Evolutionary conservation across 129 eudicot species (phyloP).

Genomic region (Artemisia argyi): DNA sequence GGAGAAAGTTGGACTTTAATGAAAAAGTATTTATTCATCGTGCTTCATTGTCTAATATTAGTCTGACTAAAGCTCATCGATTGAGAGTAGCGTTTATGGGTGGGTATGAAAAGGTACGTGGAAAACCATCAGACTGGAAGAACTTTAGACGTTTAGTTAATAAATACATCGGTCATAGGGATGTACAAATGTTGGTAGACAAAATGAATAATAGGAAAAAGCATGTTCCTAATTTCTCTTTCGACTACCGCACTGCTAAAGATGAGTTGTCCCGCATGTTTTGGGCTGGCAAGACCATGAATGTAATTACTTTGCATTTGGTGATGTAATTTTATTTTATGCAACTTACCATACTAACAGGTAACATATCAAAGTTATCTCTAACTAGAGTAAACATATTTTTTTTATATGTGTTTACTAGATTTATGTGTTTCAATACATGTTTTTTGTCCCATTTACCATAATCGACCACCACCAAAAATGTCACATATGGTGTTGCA

Average conservation of each 20-base stretch:
- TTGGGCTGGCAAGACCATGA: background rate
- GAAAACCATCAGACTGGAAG: background rate
- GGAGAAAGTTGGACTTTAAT: background rate
- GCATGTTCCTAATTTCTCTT: background rate
- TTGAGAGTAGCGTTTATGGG: background rate
- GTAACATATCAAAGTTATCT: background rate
- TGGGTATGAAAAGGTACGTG: background rate
- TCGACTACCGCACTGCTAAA: background rate
- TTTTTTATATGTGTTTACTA: too few species aligned
- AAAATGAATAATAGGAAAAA: background rate
- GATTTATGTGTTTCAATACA: too few species aligned
- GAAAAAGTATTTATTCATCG: background rate
- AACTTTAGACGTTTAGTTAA: background rate
- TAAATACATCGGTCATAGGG: background rate
- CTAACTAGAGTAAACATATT: too few species aligned
- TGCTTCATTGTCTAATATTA: background rate
- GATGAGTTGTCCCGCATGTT: background rate
- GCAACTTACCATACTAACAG: background rate
- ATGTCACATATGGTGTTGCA: too few species aligned
- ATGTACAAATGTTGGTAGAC: slow-evolving; percentile 1
- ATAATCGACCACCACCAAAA: too few species aligned
- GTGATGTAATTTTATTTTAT: background rate
- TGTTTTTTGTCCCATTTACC: too few species aligned
- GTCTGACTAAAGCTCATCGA: background rate
- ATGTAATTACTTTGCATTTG: background rate